Evolutionary conservation across 345 rosid species (phyloP).

Genomic region (Gynandropsis gynandra): DNA sequence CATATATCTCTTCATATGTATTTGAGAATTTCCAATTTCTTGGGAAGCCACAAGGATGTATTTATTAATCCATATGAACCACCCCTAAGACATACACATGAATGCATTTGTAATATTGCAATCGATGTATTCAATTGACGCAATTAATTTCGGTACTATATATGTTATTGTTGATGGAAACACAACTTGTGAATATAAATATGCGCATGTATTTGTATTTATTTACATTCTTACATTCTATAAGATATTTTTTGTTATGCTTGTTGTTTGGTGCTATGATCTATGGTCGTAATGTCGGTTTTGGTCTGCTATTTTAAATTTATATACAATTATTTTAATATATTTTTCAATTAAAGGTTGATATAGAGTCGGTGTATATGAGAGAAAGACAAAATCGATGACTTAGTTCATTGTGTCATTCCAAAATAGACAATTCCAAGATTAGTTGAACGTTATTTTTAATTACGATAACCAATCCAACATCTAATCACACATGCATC

Average conservation of each 20-base stretch:
- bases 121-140: background rate
- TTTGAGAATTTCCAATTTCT: background rate
- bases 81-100: background rate
- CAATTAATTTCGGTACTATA: too few species aligned
- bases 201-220: background rate
- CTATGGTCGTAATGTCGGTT: conserved; percentile 25
- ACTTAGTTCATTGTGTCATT: too few species aligned
- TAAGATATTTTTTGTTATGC: background rate
- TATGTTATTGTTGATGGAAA: background rate
- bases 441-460: too few species aligned
- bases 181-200: background rate
- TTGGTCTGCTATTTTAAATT: conserved; percentile 15
- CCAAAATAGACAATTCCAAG: too few species aligned
- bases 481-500: too few species aligned
- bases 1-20: background rate
- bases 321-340: too few species aligned
- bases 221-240: background rate
- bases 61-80: background rate
- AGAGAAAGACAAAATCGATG: too few species aligned
- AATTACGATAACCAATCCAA: too few species aligned
- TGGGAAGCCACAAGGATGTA: background rate
- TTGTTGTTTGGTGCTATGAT: conserved; percentile 21
- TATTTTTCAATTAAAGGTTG: too few species aligned
- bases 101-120: background rate
- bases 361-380: too few species aligned